These are phyloP conservation scores for Beauveria sp. DNA, from an alignment of 2,329 filamentous ascomycete genomes.

Conservation along the genomic window DNA sequence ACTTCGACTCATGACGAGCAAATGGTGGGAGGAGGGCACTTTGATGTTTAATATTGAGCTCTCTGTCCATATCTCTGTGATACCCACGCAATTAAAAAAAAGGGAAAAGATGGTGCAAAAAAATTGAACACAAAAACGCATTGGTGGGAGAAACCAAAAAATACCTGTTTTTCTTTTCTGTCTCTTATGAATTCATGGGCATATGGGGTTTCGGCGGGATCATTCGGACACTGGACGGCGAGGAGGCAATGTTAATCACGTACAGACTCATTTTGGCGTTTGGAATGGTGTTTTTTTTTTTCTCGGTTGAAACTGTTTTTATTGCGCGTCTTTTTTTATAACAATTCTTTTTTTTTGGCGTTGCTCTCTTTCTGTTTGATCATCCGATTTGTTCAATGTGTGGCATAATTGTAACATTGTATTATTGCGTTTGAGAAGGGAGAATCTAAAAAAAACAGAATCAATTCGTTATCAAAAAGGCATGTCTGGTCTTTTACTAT, in stretches of 20 bases:
- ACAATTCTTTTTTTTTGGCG: neutral
- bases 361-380: neutral
- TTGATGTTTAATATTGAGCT: conserved; percentile 47
- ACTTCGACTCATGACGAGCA: conserved; percentile 52
- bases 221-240: neutral
- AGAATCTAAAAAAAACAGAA: too few species aligned
- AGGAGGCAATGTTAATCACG: conserved; percentile 1
- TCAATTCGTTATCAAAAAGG: too few species aligned
- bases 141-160: neutral
- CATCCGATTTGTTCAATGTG: neutral
- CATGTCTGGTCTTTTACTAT: too few species aligned
- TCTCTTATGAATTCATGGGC: conserved; percentile 3
- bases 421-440: neutral
- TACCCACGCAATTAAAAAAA: neutral
- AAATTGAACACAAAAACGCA: neutral
- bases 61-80: neutral
- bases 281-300: neutral
- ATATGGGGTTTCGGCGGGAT: neutral
- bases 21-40: conserved; percentile 56
- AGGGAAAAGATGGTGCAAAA: neutral
- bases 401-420: neutral
- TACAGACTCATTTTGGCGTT: conserved; percentile 12
- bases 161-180: neutral
- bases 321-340: neutral
- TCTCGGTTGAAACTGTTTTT: neutral